Conservation (phyloP, 2,329 filamentous ascomycete genomes). For the Metarhizium robertsii region DNA sequence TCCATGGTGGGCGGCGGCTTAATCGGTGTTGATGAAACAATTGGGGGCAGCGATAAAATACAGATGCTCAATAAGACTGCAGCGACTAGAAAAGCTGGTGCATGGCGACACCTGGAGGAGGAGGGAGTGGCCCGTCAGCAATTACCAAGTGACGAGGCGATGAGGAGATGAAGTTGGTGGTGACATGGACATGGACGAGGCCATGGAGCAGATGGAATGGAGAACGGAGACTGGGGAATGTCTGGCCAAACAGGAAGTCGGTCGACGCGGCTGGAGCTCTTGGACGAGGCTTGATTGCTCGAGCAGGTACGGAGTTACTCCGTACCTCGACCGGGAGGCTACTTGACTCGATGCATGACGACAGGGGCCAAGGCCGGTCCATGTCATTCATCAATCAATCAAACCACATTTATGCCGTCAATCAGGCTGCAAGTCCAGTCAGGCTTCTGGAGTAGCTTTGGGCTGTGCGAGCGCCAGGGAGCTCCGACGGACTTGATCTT, state of each 20-base stretch:
- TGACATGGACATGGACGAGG: conserved; percentile 2
- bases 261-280: neutral
- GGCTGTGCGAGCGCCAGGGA: neutral
- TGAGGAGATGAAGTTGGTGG: conserved; percentile 1
- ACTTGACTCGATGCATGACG: neutral
- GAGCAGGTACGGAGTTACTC: too few relatives aligned
- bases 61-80: conserved; percentile 19
- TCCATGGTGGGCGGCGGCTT: conserved; percentile 47
- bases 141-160: conserved; percentile 5
- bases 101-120: conserved; percentile 9
- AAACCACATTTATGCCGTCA: neutral
- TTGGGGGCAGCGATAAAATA: neutral
- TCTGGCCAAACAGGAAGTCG: neutral
- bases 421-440: neutral
- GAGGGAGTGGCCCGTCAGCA: conserved; percentile 8
- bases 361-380: neutral
- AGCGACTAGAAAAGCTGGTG: conserved; percentile 8
- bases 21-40: neutral
- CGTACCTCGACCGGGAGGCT: too few relatives aligned
- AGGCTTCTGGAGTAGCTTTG: neutral
- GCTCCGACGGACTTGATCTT: too few relatives aligned
- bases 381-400: neutral
- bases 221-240: neutral
- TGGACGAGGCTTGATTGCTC: too few relatives aligned
- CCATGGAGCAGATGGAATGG: neutral